A percentile compares a stretch with the other conserved stretches of the same genome.
phyloP scores from a whole-genome alignment of 345 rosid species.

The Balakata baccata region DNA sequence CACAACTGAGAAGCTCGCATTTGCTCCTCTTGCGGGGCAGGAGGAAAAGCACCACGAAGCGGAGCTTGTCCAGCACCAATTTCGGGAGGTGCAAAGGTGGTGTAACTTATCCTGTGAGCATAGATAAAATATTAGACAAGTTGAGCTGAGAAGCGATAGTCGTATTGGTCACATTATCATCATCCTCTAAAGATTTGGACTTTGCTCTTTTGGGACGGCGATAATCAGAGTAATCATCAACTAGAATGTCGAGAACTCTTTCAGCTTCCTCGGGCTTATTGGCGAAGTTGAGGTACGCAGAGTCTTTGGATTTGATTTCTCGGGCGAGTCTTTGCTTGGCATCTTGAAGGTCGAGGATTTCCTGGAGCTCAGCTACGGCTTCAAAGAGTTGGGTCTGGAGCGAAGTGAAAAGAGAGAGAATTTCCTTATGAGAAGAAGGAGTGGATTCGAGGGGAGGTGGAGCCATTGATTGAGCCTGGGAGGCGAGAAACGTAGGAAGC shows the following conservation, averaged over 20 bases:
- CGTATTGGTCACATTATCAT: constrained; percentile 37
- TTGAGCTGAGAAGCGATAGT: constrained; percentile 78
- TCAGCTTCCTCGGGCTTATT: constrained; percentile 76
- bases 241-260: constrained; percentile 72
- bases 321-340: constrained; percentile 56
- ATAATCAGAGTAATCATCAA: constrained; percentile 79
- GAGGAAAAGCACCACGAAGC: constrained; percentile 90
- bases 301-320: constrained; percentile 58
- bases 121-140: constrained; percentile 70
- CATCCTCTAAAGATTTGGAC: not conserved
- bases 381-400: constrained; percentile 90
- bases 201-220: constrained; percentile 60
- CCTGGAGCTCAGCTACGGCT: constrained; percentile 85
- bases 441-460: constrained; percentile 50
- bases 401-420: constrained; percentile 54
- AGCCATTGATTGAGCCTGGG: constrained; percentile 45
- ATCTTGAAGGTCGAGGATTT: constrained; percentile 93
- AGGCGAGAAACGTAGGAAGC: constrained; percentile 66
- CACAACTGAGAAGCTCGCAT: constrained; percentile 92
- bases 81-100: constrained; percentile 91
- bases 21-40: constrained; percentile 97
- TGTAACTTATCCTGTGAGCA: constrained; percentile 88
- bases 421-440: constrained; percentile 67
- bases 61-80: constrained; percentile 87
- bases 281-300: constrained; percentile 61